phyloP scores from a whole-genome alignment of 1,139 yeast genomes.

The Yamadazyma dushanensis region DNA sequence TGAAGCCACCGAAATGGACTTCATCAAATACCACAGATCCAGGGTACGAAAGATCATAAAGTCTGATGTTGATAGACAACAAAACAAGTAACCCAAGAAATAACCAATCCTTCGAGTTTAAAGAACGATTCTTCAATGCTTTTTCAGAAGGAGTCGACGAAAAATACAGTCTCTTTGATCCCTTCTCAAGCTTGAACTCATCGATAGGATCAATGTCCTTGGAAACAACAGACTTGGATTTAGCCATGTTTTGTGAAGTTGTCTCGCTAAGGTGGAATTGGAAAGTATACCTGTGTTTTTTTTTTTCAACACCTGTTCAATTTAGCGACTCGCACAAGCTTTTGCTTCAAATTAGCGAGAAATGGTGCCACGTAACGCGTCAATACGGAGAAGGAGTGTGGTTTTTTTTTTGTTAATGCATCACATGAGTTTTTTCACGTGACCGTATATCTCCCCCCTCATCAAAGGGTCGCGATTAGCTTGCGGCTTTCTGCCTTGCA shows the following conservation, averaged over 20 bases:
- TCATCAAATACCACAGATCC: slow-evolving; percentile 39
- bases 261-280: too few relatives aligned
- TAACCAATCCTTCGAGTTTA: slow-evolving; percentile 23
- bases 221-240: slow-evolving; percentile 1
- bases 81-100: slow-evolving; percentile 50
- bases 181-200: slow-evolving; percentile 7
- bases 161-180: slow-evolving; percentile 12
- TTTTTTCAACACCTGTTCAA: slow-evolving; percentile 2
- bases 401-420: too few relatives aligned
- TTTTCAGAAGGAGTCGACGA: slow-evolving; percentile 8
- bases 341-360: too few relatives aligned
- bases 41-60: slow-evolving; percentile 29
- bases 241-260: slow-evolving; percentile 8
- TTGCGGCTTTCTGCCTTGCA: slow-evolving; percentile 3
- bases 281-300: too few relatives aligned
- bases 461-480: slow-evolving; percentile 2
- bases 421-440: too few relatives aligned
- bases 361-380: too few relatives aligned
- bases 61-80: slow-evolving; percentile 51
- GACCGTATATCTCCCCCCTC: too few relatives aligned
- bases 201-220: slow-evolving; percentile 7
- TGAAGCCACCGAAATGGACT: slow-evolving; percentile 68
- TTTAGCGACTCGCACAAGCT: neutral
- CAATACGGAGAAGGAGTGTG: too few relatives aligned
- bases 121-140: slow-evolving; percentile 7